Conservation (phyloP, 768 basidiomycete genomes). For the Pleurotus pulmonarius region DNA sequence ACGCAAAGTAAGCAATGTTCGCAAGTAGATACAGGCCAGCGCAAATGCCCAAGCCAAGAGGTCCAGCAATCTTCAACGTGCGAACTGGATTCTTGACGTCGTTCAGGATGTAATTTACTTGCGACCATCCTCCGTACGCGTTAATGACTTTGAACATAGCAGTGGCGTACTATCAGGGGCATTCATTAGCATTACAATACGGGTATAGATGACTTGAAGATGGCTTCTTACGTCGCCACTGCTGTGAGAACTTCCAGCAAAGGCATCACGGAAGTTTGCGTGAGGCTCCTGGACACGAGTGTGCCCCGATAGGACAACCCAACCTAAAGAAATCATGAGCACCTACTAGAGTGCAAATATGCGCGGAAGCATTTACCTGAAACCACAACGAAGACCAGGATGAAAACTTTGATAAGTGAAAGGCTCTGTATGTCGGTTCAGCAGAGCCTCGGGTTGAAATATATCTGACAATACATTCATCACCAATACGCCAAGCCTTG, state of each 20-base stretch:
- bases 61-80: conserved; percentile 60
- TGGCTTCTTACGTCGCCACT: conserved; percentile 27
- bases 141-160: conserved; percentile 56
- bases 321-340: conserved; percentile 30
- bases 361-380: conserved; percentile 23
- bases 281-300: conserved; percentile 48
- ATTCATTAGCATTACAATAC: not conserved
- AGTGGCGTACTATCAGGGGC: conserved; percentile 45
- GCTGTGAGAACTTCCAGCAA: conserved; percentile 50
- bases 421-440: conserved; percentile 32
- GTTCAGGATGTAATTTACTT: conserved; percentile 56
- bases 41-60: conserved; percentile 53
- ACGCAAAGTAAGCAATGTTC: conserved; percentile 56
- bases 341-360: not conserved
- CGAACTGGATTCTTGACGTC: conserved; percentile 57
- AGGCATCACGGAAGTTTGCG: conserved; percentile 49
- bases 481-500: conserved; percentile 42
- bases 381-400: conserved; percentile 50
- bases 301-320: conserved; percentile 52
- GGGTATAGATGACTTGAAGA: conserved; percentile 16
- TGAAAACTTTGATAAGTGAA: conserved; percentile 49
- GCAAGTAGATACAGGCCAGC: conserved; percentile 50
- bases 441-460: conserved; percentile 15
- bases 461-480: conserved; percentile 43
- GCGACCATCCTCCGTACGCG: conserved; percentile 46